A percentile compares a stretch with the other conserved stretches of the same genome.
Evolutionary conservation across 805 yeast genomes (phyloP).

Genomic region (Hanseniaspora mollemarum): DNA sequence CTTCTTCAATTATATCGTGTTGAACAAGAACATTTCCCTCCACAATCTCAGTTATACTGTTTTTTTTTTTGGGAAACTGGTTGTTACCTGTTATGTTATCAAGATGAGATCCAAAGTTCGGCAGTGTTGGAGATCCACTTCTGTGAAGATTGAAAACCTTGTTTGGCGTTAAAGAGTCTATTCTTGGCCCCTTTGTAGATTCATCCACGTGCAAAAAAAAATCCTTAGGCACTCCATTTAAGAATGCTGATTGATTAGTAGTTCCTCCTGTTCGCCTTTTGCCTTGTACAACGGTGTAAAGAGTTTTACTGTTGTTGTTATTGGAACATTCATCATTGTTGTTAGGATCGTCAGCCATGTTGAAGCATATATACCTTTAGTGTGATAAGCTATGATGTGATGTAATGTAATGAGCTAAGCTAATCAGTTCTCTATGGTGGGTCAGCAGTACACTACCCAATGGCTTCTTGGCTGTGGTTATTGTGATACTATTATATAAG

Average conservation of each 20-base stretch:
- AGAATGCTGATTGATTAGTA: neutral
- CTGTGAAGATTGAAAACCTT: conserved; percentile 3
- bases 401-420: no score
- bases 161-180: neutral
- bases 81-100: neutral
- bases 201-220: neutral
- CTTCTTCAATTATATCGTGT: conserved; percentile 7
- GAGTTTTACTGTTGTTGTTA: conserved; percentile 6
- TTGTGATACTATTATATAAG: no score
- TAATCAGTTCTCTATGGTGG: no score
- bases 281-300: conserved; percentile 6
- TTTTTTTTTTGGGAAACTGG: neutral
- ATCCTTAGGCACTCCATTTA: neutral
- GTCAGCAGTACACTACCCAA: no score
- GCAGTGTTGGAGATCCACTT: conserved; percentile 2
- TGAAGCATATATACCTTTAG: no score
- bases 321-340: neutral
- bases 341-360: neutral
- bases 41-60: neutral
- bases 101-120: conserved; percentile 2
- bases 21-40: conserved; percentile 7
- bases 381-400: neutral
- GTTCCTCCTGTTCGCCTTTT: conserved; percentile 5
- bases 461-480: no score
- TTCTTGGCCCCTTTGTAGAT: neutral